Evolutionary conservation across 139 green algal genomes (phyloP), one percentile per base, ranked within the genome.

Genomic region (Monoraphidium neglectum): DNA sequence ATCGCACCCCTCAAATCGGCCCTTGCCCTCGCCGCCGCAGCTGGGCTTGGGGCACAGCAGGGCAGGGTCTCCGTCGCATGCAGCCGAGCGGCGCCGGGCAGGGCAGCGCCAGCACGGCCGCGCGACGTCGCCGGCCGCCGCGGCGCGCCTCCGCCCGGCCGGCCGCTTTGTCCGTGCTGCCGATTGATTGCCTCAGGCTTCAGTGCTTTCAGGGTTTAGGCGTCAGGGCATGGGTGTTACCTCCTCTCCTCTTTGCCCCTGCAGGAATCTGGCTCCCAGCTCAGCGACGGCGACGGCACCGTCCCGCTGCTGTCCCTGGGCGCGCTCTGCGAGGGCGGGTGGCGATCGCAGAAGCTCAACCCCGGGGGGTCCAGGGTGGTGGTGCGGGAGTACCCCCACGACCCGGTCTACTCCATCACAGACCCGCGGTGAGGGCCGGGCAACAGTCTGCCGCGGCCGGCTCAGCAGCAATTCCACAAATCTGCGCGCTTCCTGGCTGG

Each of bases 221-320:
- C n/a, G n/a, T n/a, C n/a, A n/a, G n/a, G n/a, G n/a, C n/a, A n/a
- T n/a, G n/a, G n/a, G n/a, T n/a, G n/a, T n/a, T n/a, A n/a, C n/a
- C n/a, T n/a, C n/a, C n/a, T n/a, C n/a, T n/a, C n/a, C 43, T 18
- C 30, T 68, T 18, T 21, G 1, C 33, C 49, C 4, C 60, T 77
- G 76, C 77, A 86, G 81, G 72, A 85, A 57, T 77, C 83, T 65
- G 90, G 88, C 3, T 82, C 91, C 54, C 81, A 82, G 47, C 73
- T 83, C 38, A 70, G 49, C 0, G 86, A 94, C 35, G 89, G 89
- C 32, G 89, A 93, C 67, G 82, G 87, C 68, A 96, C 90, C 13
- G 89, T 95, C 15, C 89, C 89, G 4, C 79, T 94, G 53, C 77
- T 96, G 53, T 87, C 76, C 32, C 79, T 88, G 33, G 90, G 90